Conservation (phyloP, 352 stramenopile species). For the Phytophthora multivora region DNA sequence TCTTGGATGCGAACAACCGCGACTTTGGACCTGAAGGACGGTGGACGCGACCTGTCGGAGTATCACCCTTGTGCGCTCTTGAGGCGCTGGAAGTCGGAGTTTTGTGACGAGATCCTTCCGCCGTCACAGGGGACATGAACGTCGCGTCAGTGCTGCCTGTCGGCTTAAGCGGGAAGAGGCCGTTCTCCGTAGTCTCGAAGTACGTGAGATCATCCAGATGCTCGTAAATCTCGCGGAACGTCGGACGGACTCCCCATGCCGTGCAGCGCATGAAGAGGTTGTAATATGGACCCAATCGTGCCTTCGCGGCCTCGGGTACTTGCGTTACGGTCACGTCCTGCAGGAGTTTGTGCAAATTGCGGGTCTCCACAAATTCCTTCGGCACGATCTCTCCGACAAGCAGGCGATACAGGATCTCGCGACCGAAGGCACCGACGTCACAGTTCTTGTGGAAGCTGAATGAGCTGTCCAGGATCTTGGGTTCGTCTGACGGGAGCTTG, state of each 20-base stretch:
- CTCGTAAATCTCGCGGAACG: constrained; percentile 81
- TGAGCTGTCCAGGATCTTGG: constrained; percentile 65
- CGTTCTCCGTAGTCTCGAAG: constrained; percentile 80
- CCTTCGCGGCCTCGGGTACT: constrained; percentile 58
- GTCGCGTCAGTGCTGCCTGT: constrained; percentile 31
- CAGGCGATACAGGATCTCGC: constrained; percentile 81
- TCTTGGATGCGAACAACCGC: constrained; percentile 57
- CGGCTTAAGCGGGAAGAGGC: constrained; percentile 79
- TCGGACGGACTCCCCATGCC: constrained; percentile 76
- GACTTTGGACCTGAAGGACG: constrained; percentile 35
- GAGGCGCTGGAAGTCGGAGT: constrained; percentile 55
- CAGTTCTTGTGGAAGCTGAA: constrained; percentile 90
- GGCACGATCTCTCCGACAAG: constrained; percentile 84
- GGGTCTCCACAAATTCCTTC: constrained; percentile 68
- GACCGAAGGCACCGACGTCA: constrained; percentile 76
- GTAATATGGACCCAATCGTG: constrained; percentile 68
- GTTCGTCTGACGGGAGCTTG: constrained; percentile 65
- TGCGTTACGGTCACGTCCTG: constrained; percentile 76
- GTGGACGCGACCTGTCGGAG: constrained; percentile 37
- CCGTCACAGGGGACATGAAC: constrained; percentile 64
- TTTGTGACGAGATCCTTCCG: constrained; percentile 42
- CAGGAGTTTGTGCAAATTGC: constrained; percentile 75
- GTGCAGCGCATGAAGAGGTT: constrained; percentile 76
- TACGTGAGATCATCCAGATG: constrained; percentile 79
- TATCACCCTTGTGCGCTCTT: constrained; percentile 60